These are phyloP conservation scores for Mucor circinelloides DNA, from an alignment of 371 early-diverging fungal genomes.

Conservation along the genomic window DNA sequence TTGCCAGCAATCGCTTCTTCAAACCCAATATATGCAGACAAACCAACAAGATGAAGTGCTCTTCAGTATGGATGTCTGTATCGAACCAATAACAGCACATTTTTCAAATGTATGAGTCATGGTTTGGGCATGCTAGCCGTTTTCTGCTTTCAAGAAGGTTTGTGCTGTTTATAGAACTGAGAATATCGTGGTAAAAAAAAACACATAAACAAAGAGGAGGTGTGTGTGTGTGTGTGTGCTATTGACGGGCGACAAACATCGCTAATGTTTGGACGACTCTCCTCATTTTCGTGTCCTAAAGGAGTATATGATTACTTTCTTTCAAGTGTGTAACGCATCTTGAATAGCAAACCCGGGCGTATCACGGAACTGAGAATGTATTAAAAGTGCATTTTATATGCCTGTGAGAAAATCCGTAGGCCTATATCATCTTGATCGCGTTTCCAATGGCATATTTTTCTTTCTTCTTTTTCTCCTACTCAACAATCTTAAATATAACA, in stretches of 20 bases:
- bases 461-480: not conserved
- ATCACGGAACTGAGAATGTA: not conserved
- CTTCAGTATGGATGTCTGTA: not conserved
- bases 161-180: not conserved
- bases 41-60: not conserved
- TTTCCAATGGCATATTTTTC: not conserved
- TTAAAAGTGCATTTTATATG: not conserved
- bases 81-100: not conserved
- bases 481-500: not conserved
- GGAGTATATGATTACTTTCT: not conserved
- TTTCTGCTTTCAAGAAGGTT: not conserved
- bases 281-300: not conserved
- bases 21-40: not conserved
- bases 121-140: not conserved
- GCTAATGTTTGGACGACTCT: not conserved
- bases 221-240: not conserved
- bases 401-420: not conserved
- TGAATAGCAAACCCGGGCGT: not conserved
- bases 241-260: not conserved
- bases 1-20: too few species aligned
- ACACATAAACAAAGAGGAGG: not conserved
- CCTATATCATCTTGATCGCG: not conserved
- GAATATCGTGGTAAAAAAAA: not conserved
- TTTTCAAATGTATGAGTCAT: slow-evolving; percentile 1
- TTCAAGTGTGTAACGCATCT: not conserved